These are phyloP conservation scores for Alternaria gaisen DNA, from an alignment of 2,329 filamentous ascomycete species.

Conservation along the genomic window DNA sequence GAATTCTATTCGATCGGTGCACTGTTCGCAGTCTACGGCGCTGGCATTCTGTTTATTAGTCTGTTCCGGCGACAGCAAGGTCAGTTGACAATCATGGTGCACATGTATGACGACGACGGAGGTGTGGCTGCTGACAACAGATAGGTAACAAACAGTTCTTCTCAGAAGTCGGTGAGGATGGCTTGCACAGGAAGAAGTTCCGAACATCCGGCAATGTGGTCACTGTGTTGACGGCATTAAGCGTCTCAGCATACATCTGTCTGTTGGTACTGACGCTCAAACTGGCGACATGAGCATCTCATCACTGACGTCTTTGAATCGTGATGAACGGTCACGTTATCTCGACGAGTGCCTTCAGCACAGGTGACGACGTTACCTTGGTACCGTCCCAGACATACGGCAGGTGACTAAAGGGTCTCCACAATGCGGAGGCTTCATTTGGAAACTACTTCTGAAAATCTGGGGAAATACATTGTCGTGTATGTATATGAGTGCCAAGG, in stretches of 20 bases:
- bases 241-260: constrained; percentile 68
- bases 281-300: constrained; percentile 40
- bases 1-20: constrained; percentile 99
- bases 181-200: constrained; percentile 68
- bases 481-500: constrained; percentile 22
- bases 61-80: constrained; percentile 86
- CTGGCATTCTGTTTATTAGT: constrained; percentile 82
- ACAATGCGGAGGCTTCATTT: constrained; percentile 10
- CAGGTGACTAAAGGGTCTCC: neutral
- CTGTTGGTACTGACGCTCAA: constrained; percentile 67
- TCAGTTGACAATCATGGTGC: constrained; percentile 12
- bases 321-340: neutral
- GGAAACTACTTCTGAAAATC: constrained; percentile 9
- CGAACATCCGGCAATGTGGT: constrained; percentile 73
- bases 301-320: neutral
- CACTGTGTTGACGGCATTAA: constrained; percentile 68
- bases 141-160: constrained; percentile 89
- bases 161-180: constrained; percentile 67
- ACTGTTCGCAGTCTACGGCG: constrained; percentile 90
- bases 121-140: constrained; percentile 19
- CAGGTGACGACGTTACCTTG: neutral
- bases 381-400: neutral
- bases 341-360: neutral
- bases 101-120: neutral
- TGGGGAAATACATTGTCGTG: constrained; percentile 19